Conservation (phyloP, 495 filamentous ascomycete species). For the Penicillium parvum region DNA sequence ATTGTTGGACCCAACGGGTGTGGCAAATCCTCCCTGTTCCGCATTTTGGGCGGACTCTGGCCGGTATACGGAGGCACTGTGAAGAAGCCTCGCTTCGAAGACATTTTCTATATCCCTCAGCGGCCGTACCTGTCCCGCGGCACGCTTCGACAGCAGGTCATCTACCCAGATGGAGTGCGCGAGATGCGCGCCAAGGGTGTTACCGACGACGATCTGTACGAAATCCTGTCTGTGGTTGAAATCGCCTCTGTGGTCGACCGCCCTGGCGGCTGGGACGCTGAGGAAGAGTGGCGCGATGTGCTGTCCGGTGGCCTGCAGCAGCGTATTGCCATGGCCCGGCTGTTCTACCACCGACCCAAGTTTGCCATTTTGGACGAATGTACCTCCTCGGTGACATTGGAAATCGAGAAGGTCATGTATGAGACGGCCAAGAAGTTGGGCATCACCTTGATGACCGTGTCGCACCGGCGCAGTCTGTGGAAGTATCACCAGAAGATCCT, state of each 20-base stretch:
- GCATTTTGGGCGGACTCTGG: slow-evolving; percentile 95
- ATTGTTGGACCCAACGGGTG: slow-evolving; percentile 97
- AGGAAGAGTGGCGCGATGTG: slow-evolving; percentile 93
- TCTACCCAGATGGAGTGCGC: slow-evolving; percentile 85
- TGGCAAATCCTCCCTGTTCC: slow-evolving; percentile 92
- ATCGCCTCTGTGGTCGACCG: slow-evolving; percentile 81
- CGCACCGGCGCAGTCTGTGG: slow-evolving; percentile 87
- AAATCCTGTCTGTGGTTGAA: slow-evolving; percentile 71
- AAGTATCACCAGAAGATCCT: slow-evolving; percentile 90
- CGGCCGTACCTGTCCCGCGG: slow-evolving; percentile 89
- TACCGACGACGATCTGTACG: slow-evolving; percentile 74
- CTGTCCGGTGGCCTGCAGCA: slow-evolving; percentile 90
- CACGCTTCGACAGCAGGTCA: slow-evolving; percentile 88
- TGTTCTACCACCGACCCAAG: slow-evolving; percentile 92
- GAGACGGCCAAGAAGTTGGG: slow-evolving; percentile 87
- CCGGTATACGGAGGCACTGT: slow-evolving; percentile 97
- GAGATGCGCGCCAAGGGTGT: slow-evolving; percentile 82
- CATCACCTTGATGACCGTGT: slow-evolving; percentile 95
- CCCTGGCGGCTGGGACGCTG: slow-evolving; percentile 84
- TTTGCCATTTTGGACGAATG: slow-evolving; percentile 95
- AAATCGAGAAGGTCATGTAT: slow-evolving; percentile 95
- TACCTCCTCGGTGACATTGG: slow-evolving; percentile 86
- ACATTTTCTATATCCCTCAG: slow-evolving; percentile 98
- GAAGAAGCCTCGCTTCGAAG: slow-evolving; percentile 77
- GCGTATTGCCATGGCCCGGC: slow-evolving; percentile 92